Percentiles rank a stretch among this genome's conserved stretches.
phyloP scores from a whole-genome alignment of 1,139 yeast species.

The Geotrichum klebahnii region DNA sequence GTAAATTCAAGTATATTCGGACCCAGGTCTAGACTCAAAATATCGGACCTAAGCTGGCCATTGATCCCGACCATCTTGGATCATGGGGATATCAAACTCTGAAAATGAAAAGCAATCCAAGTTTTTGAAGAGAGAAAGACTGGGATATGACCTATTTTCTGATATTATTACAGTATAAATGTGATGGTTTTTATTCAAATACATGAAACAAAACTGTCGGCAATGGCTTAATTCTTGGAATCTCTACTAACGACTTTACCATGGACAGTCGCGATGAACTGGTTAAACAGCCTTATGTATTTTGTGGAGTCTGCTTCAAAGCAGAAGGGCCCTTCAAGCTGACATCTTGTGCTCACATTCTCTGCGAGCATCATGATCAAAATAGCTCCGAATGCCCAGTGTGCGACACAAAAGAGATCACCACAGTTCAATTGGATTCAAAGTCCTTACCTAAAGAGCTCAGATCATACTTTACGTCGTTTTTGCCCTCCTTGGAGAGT shows the following conservation, averaged over 20 bases:
- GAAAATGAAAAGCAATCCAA: no score
- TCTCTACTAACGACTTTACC: neutral
- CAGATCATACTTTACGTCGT: conserved; percentile 15
- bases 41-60: no score
- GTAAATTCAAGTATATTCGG: no score
- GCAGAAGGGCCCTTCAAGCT: conserved; percentile 15
- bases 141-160: no score
- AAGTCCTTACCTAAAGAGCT: conserved; percentile 14
- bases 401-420: conserved; percentile 11
- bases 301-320: conserved; percentile 20
- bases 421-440: conserved; percentile 12
- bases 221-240: no score
- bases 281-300: conserved; percentile 18
- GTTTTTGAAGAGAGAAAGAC: no score
- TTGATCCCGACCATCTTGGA: no score
- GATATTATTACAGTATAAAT: no score
- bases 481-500: conserved; percentile 16
- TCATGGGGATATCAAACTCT: no score
- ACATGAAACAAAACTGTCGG: neutral
- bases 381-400: conserved; percentile 10
- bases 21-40: no score
- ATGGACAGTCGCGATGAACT: neutral
- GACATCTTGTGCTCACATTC: conserved; percentile 22
- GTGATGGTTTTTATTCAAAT: no score
- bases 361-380: conserved; percentile 12